Base-by-base conservation (phyloP, 1,284 basidiomycete species). In the Rhodotorula sp. region DNA sequence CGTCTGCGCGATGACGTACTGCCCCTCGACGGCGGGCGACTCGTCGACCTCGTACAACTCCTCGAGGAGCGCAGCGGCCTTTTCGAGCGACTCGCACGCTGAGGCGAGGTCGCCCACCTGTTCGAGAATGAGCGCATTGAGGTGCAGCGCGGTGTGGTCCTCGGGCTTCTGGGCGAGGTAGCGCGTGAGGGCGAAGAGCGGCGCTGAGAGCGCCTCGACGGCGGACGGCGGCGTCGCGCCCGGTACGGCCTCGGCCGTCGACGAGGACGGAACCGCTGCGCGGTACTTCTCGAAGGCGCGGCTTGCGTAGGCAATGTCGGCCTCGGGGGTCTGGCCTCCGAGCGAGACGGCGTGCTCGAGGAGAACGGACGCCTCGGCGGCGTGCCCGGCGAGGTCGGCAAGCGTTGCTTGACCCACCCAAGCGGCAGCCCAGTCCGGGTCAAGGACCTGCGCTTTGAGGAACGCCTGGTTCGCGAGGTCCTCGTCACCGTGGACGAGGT, bases 371-470 rank as follows among this genome's bases (percentile, higher is more conserved):
- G 91, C 89, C 67, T 92, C 89, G 25, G 82, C 80, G 15, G 85
- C 80, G 73, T 91, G 87, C 0, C 87, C 88, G 69, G 90, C 88
- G 55, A 83, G 81, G 25, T 86, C 85, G 27, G 94, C 93, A 32
- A 97, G 85, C 54, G 97, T 82, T 10, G 90, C 94, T 80, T 96
- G 94, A 1, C 95, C 97, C 25, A 97, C 86, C 97, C 97, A 99
- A n/a, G 94, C 89, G 39, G 89, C 81, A 0, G 90, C 86, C 82
- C 89, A 91, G 78, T 98, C 96, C 4, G 97, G 93, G 83, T 98
- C 94, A 32, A 95, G 85, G 21, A 90, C 90, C 80, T 98, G 96
- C 25, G 95, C 92, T 74, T 89, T 89, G 77, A 90, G 86, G 78
- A 99, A 88, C 2, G 91, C 89, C 79, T 95, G 89, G 75, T 91